phyloP scores from a whole-genome alignment of 352 stramenopile species.

The Pythium biforme region DNA sequence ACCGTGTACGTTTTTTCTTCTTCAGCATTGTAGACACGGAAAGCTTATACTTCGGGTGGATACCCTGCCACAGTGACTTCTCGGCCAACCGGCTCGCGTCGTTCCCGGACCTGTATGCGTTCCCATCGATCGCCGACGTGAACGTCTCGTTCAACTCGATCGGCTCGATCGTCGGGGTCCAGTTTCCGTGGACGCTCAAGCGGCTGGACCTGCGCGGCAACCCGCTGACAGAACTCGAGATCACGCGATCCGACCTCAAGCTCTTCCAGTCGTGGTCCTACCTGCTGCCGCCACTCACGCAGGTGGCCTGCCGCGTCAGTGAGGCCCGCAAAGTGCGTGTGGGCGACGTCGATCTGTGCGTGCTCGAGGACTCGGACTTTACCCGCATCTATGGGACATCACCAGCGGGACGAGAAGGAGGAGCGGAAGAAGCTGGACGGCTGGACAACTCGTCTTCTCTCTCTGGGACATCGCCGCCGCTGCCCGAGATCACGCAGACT shows the following conservation, averaged over 20 bases:
- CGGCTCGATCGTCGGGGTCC: slow-evolving; percentile 11
- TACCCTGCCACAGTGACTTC: slow-evolving; percentile 5
- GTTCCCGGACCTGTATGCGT: slow-evolving; percentile 19
- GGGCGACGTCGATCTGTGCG: slow-evolving; percentile 4
- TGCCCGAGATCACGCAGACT: slow-evolving; percentile 29
- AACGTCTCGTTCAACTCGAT: slow-evolving; percentile 20
- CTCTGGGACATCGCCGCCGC: neutral
- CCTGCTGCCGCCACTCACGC: slow-evolving; percentile 3
- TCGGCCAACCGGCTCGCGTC: slow-evolving; percentile 15
- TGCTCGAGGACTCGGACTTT: slow-evolving; percentile 20
- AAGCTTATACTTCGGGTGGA: neutral
- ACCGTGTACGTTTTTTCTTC: slow-evolving; percentile 5
- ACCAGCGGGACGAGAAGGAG: neutral
- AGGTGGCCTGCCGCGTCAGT: neutral
- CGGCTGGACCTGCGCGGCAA: slow-evolving; percentile 20
- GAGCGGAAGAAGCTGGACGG: neutral
- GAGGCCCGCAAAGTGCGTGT: slow-evolving; percentile 10
- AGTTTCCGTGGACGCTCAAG: slow-evolving; percentile 27
- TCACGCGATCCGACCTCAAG: slow-evolving; percentile 19
- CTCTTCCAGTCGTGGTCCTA: slow-evolving; percentile 16
- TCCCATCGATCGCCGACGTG: slow-evolving; percentile 13
- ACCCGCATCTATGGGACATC: slow-evolving; percentile 5
- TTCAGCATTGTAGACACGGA: too few relatives aligned
- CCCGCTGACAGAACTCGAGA: slow-evolving; percentile 19
- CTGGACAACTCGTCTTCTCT: neutral